A percentile compares a stretch with the other conserved stretches of the same genome.
phyloP scores from a whole-genome alignment of 2,329 filamentous ascomycete genomes.

The Xylariaceae sp. region DNA sequence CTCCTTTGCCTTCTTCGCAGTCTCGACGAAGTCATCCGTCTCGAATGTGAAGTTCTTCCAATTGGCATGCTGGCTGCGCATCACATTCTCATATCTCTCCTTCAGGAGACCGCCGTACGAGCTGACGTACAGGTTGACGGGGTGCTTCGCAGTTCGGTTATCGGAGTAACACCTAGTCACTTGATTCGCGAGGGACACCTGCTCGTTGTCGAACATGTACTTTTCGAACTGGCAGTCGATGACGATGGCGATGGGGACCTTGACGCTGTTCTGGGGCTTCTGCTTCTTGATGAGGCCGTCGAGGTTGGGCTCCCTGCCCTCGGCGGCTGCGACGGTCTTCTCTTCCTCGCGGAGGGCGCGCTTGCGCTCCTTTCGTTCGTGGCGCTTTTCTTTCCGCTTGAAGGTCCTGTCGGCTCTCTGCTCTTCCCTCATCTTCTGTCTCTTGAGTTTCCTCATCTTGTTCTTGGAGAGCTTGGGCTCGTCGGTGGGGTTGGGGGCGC shows the following conservation, averaged over 20 bases:
- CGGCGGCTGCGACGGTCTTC: slow-evolving; percentile 43
- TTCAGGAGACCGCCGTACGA: slow-evolving; percentile 75
- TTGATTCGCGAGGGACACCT: slow-evolving; percentile 78
- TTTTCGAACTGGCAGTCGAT: slow-evolving; percentile 91
- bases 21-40: slow-evolving; percentile 70
- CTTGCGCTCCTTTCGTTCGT: slow-evolving; percentile 46
- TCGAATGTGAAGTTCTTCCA: slow-evolving; percentile 80
- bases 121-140: slow-evolving; percentile 71
- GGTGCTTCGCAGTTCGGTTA: slow-evolving; percentile 67
- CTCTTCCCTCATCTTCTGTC: slow-evolving; percentile 73
- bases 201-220: slow-evolving; percentile 83
- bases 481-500: slow-evolving; percentile 19
- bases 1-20: slow-evolving; percentile 62
- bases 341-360: slow-evolving; percentile 49
- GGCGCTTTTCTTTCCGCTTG: slow-evolving; percentile 57
- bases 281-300: slow-evolving; percentile 34
- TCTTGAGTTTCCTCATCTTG: slow-evolving; percentile 75
- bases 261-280: slow-evolving; percentile 30
- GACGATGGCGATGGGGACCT: slow-evolving; percentile 74
- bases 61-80: slow-evolving; percentile 67
- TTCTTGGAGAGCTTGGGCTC: slow-evolving; percentile 70
- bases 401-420: slow-evolving; percentile 59
- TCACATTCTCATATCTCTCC: slow-evolving; percentile 73
- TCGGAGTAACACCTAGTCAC: slow-evolving; percentile 87
- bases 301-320: slow-evolving; percentile 42